phyloP scores from a whole-genome alignment of 768 basidiomycete species.

The Hericium alpestre region DNA sequence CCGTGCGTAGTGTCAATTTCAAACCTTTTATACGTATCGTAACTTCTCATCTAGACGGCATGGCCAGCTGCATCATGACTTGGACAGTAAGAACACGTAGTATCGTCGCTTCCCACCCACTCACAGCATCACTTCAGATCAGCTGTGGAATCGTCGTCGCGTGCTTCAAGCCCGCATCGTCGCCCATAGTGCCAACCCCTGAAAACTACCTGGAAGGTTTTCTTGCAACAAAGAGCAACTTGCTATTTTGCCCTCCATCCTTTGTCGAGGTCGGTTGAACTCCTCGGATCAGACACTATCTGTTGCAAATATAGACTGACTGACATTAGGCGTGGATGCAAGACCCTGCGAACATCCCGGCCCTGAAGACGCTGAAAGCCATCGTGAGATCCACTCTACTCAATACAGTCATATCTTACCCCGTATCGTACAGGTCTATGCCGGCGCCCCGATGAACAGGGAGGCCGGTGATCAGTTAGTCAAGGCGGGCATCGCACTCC shows the following conservation, averaged over 20 bases:
- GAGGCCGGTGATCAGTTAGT: background rate
- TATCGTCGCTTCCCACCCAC: background rate
- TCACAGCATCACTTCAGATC: conserved; percentile 9
- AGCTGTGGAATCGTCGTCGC: conserved; percentile 16
- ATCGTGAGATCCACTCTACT: background rate
- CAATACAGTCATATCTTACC: background rate
- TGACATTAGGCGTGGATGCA: conserved; percentile 19
- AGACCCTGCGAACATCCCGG: conserved; percentile 13
- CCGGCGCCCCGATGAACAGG: conserved; percentile 2
- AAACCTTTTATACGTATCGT: background rate
- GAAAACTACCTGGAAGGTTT: conserved; percentile 15
- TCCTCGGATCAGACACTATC: background rate
- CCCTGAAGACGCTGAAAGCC: background rate
- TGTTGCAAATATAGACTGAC: background rate
- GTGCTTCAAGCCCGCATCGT: conserved; percentile 17
- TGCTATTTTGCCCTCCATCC: conserved; percentile 13
- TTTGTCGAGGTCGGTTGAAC: conserved; percentile 20
- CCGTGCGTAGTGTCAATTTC: background rate
- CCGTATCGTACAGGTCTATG: background rate
- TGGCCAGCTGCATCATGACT: background rate
- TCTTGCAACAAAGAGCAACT: conserved; percentile 14
- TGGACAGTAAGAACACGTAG: background rate
- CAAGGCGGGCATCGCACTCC: background rate
- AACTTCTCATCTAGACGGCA: background rate
- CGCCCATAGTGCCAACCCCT: conserved; percentile 18